phyloP scores from a whole-genome alignment of 495 filamentous ascomycete genomes.

The Penicillium diatomitis region DNA sequence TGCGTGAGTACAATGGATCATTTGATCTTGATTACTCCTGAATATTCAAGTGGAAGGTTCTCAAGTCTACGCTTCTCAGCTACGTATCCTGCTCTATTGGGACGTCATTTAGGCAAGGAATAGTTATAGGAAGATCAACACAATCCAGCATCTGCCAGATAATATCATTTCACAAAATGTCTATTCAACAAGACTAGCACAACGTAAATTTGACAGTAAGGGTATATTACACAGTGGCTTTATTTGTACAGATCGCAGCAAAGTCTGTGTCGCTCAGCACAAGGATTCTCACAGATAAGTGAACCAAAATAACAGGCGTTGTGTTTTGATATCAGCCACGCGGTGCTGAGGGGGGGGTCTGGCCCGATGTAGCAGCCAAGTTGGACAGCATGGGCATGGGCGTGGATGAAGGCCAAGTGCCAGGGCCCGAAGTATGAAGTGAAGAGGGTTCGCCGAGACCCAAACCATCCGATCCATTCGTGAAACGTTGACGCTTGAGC shows the following conservation, averaged over 20 bases:
- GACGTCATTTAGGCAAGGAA: no score
- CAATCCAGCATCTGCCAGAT: no score
- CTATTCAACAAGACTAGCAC: no score
- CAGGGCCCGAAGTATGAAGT: neutral
- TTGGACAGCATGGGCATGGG: conserved; percentile 18
- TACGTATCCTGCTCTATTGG: no score
- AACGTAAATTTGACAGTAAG: no score
- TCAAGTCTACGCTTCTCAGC: neutral
- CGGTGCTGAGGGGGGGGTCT: conserved; percentile 17
- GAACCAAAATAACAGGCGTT: neutral
- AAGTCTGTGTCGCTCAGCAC: no score
- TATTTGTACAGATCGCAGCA: no score
- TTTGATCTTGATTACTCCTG: neutral
- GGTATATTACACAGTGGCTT: no score
- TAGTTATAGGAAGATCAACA: no score
- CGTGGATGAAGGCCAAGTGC: conserved; percentile 13
- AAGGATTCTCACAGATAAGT: neutral
- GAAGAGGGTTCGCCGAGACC: conserved; percentile 7
- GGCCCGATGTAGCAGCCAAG: conserved; percentile 15
- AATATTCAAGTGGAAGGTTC: neutral
- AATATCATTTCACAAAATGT: no score
- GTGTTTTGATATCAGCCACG: neutral
- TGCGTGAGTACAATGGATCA: neutral
- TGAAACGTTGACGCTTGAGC: conserved; percentile 34
- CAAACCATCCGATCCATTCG: conserved; percentile 30